phyloP scores from a whole-genome alignment of 2,329 filamentous ascomycete genomes.

The Ustilaginoidea virens region DNA sequence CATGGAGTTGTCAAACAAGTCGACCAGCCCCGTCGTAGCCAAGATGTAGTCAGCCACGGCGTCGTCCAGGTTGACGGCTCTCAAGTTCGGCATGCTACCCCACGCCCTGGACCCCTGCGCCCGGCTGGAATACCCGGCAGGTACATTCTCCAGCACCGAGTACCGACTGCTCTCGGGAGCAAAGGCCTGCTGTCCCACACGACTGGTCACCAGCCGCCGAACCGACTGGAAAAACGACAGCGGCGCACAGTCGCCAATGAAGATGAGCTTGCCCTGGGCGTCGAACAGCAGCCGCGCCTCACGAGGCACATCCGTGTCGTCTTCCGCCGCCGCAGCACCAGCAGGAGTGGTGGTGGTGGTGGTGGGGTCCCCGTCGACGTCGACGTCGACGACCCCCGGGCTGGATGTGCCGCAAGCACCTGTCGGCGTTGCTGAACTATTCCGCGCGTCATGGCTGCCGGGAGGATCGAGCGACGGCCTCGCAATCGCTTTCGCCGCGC shows the following conservation, averaged over 20 bases:
- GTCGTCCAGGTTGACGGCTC: constrained; percentile 10
- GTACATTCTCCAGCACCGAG: constrained; percentile 32
- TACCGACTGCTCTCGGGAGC: constrained; percentile 33
- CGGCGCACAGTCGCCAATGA: constrained; percentile 40
- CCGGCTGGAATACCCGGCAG: constrained; percentile 7
- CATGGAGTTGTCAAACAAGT: constrained; percentile 28
- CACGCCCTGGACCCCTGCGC: constrained; percentile 1
- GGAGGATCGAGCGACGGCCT: too few species aligned
- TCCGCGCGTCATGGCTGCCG: too few species aligned
- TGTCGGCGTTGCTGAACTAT: not conserved
- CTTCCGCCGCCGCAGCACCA: constrained; percentile 18
- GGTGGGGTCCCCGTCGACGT: too few species aligned
- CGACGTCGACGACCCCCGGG: too few species aligned
- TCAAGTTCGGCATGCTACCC: constrained; percentile 13
- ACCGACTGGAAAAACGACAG: constrained; percentile 41
- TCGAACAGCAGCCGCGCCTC: constrained; percentile 37
- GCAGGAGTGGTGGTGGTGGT: constrained; percentile 1
- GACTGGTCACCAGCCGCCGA: constrained; percentile 32
- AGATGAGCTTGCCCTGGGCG: constrained; percentile 36
- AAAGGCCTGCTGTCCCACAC: constrained; percentile 33
- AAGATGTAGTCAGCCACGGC: constrained; percentile 22
- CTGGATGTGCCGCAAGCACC: not conserved
- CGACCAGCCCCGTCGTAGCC: constrained; percentile 29
- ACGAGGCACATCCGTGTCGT: constrained; percentile 37
- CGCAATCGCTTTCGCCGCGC: too few species aligned